phyloP scores from a whole-genome alignment of 2,329 filamentous ascomycete genomes.

The Pseudogymnoascus sp. region DNA sequence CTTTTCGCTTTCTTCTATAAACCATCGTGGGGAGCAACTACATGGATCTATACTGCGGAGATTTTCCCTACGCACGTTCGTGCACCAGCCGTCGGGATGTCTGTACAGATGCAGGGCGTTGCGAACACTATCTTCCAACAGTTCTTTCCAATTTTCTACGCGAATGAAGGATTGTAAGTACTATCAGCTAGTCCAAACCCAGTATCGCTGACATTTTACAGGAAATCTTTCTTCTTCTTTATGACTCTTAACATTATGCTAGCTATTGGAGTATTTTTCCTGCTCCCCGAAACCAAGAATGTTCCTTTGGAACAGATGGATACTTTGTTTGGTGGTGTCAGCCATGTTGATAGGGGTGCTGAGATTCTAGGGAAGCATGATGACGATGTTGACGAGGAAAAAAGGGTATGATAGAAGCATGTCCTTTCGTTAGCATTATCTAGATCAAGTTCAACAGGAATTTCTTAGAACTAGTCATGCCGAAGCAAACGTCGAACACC shows the following conservation, averaged over 20 bases:
- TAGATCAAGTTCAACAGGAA: constrained; percentile 23
- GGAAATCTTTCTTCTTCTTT: constrained; percentile 40
- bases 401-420: constrained; percentile 4
- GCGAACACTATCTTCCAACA: constrained; percentile 61
- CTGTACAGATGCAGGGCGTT: constrained; percentile 48
- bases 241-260: constrained; percentile 39
- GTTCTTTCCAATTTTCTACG: constrained; percentile 60
- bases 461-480: constrained; percentile 10
- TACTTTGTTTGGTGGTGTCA: constrained; percentile 38
- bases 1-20: constrained; percentile 58
- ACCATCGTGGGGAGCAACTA: constrained; percentile 57
- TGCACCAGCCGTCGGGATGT: constrained; percentile 59
- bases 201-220: background rate
- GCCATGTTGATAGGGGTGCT: constrained; percentile 25
- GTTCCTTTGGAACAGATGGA: constrained; percentile 47
- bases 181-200: constrained; percentile 10
- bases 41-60: constrained; percentile 61
- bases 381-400: constrained; percentile 15
- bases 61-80: constrained; percentile 61
- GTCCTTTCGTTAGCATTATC: constrained; percentile 8
- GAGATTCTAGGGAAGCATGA: constrained; percentile 17
- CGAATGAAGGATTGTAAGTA: constrained; percentile 37
- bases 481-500: constrained; percentile 11
- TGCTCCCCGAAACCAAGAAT: constrained; percentile 47
- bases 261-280: constrained; percentile 43